Evolutionary conservation across 2,329 filamentous ascomycete species (phyloP).

Genomic region (Exophiala alcalophila): DNA sequence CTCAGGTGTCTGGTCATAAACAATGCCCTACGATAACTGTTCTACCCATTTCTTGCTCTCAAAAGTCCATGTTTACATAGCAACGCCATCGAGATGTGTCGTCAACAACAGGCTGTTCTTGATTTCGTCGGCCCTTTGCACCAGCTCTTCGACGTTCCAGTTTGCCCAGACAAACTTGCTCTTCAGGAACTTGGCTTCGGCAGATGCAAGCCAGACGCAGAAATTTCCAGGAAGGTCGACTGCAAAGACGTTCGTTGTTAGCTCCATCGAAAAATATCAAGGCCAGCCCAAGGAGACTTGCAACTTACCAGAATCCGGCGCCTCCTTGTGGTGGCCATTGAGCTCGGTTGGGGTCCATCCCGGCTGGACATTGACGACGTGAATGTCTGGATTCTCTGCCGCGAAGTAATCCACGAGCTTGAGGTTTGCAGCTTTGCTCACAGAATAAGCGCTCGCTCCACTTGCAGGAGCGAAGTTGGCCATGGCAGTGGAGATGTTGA

Average conservation of each 20-base stretch:
- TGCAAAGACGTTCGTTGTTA: no score
- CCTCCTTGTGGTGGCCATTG: constrained; percentile 2
- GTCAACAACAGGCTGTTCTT: constrained; percentile 10
- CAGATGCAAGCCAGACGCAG: constrained; percentile 45
- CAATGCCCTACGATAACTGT: no score
- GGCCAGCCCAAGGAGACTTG: background rate
- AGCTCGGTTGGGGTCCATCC: constrained; percentile 32
- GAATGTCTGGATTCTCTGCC: constrained; percentile 40
- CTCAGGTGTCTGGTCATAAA: no score
- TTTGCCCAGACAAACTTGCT: constrained; percentile 49
- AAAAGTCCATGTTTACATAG: no score
- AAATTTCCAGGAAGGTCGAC: constrained; percentile 42
- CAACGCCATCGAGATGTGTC: constrained; percentile 14
- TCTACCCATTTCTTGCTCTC: no score
- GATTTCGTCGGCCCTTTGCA: constrained; percentile 40
- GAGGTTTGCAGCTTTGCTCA: constrained; percentile 42
- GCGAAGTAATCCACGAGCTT: constrained; percentile 45
- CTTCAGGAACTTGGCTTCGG: constrained; percentile 49
- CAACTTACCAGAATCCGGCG: constrained; percentile 12
- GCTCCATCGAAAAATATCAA: no score
- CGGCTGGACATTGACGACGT: constrained; percentile 47
- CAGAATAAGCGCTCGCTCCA: constrained; percentile 35
- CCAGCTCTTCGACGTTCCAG: constrained; percentile 54
- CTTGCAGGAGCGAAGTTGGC: constrained; percentile 15
- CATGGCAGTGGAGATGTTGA: constrained; percentile 17